Base-by-base conservation (phyloP, 306 rosid species). In the Corylus avellana region DNA sequence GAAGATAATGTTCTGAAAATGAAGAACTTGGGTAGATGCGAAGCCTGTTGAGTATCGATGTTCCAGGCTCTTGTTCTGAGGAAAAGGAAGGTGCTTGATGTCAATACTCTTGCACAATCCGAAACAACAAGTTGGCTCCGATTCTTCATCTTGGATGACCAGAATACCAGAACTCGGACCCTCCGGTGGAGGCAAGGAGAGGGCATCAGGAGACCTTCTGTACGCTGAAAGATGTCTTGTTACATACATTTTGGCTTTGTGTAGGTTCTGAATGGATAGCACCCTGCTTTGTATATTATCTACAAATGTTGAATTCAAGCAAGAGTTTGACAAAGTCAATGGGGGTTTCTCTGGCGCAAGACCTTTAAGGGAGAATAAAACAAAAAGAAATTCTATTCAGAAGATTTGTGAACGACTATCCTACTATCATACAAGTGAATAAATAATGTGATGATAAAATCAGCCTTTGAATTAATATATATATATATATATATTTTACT, bases 181-280 rank as follows among this genome's bases (percentile, higher is more conserved):
- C 78, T 44, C 70, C 3, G 57, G 68, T 6, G n/a, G 81, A 2
- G 75, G 79, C 12, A 20, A 7, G 16, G 76, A 55, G 27, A 84
- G 77, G 55, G 75, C 80, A 4, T 63, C 73, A 12, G 87, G 85
- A 9, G 58, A 50, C 57, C 12, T 63, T 55, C 20, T 78, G 82
- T 72, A 81, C 77, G 42, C 0, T 1, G 90, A 84, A 13, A 84
- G 80, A 72, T 78, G 84, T 75, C 85, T 77, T 17, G 87, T 84
- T 57, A 86, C 85, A 12, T 84, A 86, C 90, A 86, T 86, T 44
- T 48, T 74, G 18, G 29, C 8, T n/a, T 25, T 27, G 9, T 2
- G 37, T 0, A 59, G 20, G 10, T 3, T 59, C 37, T 59, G 5
- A 3, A n/a, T 0, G 0, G 0, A 17, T 11, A 32, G 35, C 4